phyloP scores from a whole-genome alignment of 352 stramenopile species.

The Phytophthora cactorum region DNA sequence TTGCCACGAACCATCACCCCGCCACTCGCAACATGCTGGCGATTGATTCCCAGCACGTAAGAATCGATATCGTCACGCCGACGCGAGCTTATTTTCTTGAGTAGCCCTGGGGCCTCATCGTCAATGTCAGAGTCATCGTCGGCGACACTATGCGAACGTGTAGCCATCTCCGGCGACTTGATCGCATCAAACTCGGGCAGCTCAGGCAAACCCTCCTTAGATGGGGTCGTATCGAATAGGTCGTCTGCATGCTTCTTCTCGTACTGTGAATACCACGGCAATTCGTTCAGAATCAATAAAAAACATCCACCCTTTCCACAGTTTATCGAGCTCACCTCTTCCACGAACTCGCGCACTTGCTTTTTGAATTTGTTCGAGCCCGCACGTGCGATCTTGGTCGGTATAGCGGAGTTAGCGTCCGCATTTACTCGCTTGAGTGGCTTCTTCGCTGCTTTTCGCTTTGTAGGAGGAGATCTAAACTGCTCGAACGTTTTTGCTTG shows the following conservation, averaged over 20 bases:
- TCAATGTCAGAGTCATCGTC: constrained; percentile 59
- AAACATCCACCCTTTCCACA: not conserved
- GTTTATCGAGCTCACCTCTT: constrained; percentile 35
- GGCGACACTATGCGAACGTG: constrained; percentile 37
- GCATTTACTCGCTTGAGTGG: constrained; percentile 28
- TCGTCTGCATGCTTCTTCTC: constrained; percentile 81
- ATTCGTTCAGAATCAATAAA: not conserved
- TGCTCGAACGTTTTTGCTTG: constrained; percentile 65
- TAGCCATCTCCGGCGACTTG: constrained; percentile 52
- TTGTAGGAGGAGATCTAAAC: constrained; percentile 51
- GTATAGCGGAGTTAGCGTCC: constrained; percentile 22
- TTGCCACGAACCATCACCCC: constrained; percentile 44
- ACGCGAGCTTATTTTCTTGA: constrained; percentile 61
- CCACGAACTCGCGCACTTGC: constrained; percentile 81
- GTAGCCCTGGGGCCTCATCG: constrained; percentile 41
- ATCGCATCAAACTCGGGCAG: constrained; percentile 57
- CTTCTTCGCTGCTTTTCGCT: constrained; percentile 41
- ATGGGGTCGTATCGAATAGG: constrained; percentile 65
- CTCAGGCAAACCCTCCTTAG: constrained; percentile 39
- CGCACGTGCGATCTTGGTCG: constrained; percentile 65
- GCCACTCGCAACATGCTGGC: constrained; percentile 47
- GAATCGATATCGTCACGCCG: constrained; percentile 81
- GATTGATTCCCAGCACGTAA: constrained; percentile 75
- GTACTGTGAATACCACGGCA: constrained; percentile 38
- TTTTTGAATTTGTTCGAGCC: constrained; percentile 87